Base-by-base conservation (phyloP, 1,284 basidiomycete genomes). In the Ustilago tritici region DNA sequence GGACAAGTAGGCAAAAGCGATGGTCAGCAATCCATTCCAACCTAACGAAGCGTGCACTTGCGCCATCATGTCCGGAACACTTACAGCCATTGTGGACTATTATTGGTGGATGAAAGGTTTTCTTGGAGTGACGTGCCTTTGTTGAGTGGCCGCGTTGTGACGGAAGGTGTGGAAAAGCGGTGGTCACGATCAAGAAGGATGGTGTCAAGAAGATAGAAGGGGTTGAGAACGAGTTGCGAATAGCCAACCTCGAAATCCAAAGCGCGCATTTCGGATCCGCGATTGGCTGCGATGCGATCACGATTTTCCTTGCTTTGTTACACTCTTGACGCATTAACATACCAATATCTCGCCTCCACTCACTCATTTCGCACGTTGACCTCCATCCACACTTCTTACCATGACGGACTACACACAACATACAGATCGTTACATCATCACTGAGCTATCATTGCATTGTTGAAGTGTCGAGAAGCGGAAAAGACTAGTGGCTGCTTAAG, bases 241-340 rank as follows among this genome's bases (percentile, higher is more conserved):
- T 32, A 32, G 34, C 23, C 41, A 67, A 28, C 61, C 61, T 72
- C 35, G 64, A 67, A 57, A 56, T 67, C 57, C 28, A 11, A 57
- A 35, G 56, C 15, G 70, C 65, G 65, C 61, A 49, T 23, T 61
- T 73, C 70, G 70, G 70, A 64, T 68, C 70, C 70, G 70, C 35
- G 28, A 23, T 46, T 23, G n/a, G n/a, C n/a, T 19, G 11, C 40
- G 49, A 47, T 35, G 54, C 65, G 65, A 73, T 73, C 70, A 61
- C 61, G 15, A 72, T 64, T 67, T 63, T 60, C 36, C 8, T 8
- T 19, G 6, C 9, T 34, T 40, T 38, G 19, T 40, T 38, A 36
- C 10, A 56, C 11, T 28, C 15, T 1, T n/a, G 9, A 7, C 52
- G 23, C 35, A 12, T 28, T 34, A 54, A 46, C 43, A 46, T 1